A percentile compares a stretch with the other conserved stretches of the same genome.
Conservation (phyloP, 2,329 filamentous ascomycete species). For the Fusarium bactridioides region DNA sequence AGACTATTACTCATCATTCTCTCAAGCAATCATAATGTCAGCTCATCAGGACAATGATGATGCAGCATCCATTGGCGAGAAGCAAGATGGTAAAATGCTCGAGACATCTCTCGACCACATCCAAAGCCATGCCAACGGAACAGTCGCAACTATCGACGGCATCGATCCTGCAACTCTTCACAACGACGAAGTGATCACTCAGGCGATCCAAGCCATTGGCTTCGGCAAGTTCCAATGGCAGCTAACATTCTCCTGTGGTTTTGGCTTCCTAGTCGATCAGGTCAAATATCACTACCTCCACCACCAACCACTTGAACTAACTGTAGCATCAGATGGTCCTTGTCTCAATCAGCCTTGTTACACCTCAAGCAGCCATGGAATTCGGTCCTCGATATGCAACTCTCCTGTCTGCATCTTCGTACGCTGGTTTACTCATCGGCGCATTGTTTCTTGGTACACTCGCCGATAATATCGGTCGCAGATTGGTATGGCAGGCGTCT, state of each 20-base stretch:
- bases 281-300: not conserved
- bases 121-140: not conserved
- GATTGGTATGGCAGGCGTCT: not conserved
- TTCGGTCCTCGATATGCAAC: not conserved
- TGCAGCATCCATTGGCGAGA: not conserved
- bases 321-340: not conserved
- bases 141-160: not conserved
- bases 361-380: not conserved
- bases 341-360: not conserved
- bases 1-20: not conserved
- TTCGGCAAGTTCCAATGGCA: not conserved
- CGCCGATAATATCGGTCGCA: not conserved
- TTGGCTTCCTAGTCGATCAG: not conserved
- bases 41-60: not conserved
- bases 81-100: not conserved
- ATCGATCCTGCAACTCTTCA: not conserved
- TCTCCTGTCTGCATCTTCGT: not conserved
- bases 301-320: rapidly evolving
- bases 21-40: not conserved
- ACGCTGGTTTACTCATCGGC: not conserved
- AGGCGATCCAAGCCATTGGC: not conserved
- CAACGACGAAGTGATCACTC: not conserved
- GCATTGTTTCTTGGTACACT: not conserved
- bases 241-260: not conserved
- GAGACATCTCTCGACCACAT: not conserved